Evolutionary conservation across 768 basidiomycete species (phyloP), one percentile per base, ranked within the genome.

Genomic region (Mycena sanguinolenta): DNA sequence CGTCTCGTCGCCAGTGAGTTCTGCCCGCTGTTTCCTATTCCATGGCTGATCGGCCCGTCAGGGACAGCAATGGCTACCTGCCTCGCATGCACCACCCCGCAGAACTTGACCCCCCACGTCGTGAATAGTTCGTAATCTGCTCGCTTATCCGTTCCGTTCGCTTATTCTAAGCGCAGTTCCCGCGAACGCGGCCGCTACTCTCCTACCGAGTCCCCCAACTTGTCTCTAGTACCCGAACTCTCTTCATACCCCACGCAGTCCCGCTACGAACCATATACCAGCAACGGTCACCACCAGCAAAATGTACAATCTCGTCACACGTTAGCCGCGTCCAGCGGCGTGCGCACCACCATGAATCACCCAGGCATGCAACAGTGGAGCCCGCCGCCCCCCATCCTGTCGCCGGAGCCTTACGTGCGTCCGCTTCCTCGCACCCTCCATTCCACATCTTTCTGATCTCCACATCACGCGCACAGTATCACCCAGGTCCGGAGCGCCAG

Each of bases 351-450:
- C 25, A 82, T 88, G 76, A 83, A 83, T 55, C 86, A 89, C 69
- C 85, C 86, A 60, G 76, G 83, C 65, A 75, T 85, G 68, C 82
- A 82, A 58, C 88, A 90, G 61, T 92, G 90, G 91, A 82, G 83
- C 58, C 82, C 86, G n/a, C 76, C 85, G n/a, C 76, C 85, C 44
- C 82, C 87, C 23, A 73, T 86, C 59, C 87, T 90, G 73, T 83
- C 87, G 17, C 84, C 91, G 77, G 90, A 93, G 54, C 79, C 91
- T 65, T 93, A 88, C 78, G 93, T 94, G 79, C 83, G 91, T 82
- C 6, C 46, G 38, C 60, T 55, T 36, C 23, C 3, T 39, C 39
- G 53, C 42, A 61, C 64, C 52, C 57, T 66, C 54, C 27, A 32
- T 65, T 38, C 34, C n/a, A 16, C 8, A 63, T 60, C 38, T 58